phyloP scores from a whole-genome alignment of 306 rosid genomes.

The apple (Malus domestica) region ASM211411v1 NC_041789.1:21085501-21086000 shows the following conservation, averaged over 20 bases:
- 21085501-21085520: too few species aligned
- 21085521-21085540: too few species aligned
- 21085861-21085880: constrained; percentile 47
- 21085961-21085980: constrained; percentile 19
- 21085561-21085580: constrained; percentile 10
- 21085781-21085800: constrained; percentile 85
- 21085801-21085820: constrained; percentile 79
- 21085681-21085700: neutral
- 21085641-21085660: neutral
- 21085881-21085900: constrained; percentile 18
- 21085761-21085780: constrained; percentile 53
- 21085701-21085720: neutral
- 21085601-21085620: neutral
- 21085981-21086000: neutral
- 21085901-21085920: constrained; percentile 19
- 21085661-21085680: neutral
- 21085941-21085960: constrained; percentile 65
- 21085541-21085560: constrained; percentile 21
- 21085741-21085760: constrained; percentile 44
- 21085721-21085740: constrained; percentile 10
- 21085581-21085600: neutral
- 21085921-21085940: constrained; percentile 39
- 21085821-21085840: constrained; percentile 71
- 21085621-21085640: neutral
- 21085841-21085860: constrained; percentile 63